A percentile compares a stretch with the other conserved stretches of the same genome.
Evolutionary conservation across 441 rosid genomes (phyloP).

Genomic region (Eugenia klotzschiana): DNA sequence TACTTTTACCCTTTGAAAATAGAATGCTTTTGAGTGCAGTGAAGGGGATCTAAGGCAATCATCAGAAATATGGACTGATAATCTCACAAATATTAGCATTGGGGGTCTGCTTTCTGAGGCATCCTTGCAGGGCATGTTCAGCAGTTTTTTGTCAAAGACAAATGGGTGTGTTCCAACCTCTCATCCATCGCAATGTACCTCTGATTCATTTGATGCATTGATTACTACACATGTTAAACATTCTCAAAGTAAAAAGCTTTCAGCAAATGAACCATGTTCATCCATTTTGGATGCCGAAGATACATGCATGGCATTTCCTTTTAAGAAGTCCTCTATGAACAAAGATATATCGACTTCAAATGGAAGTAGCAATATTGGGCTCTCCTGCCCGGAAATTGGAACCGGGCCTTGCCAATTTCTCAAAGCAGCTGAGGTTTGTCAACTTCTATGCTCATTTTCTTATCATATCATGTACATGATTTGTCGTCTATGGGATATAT

Average conservation of each 20-base stretch:
- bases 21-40: conserved; percentile 30
- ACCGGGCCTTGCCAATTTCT: conserved; percentile 18
- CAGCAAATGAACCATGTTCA: conserved; percentile 21
- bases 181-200: conserved; percentile 34
- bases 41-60: conserved; percentile 19
- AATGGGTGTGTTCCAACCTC: conserved; percentile 16
- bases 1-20: conserved; percentile 4
- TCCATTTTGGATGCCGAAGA: conserved; percentile 88
- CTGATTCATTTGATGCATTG: conserved; percentile 69
- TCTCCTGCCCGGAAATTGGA: conserved; percentile 13
- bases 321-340: conserved; percentile 22
- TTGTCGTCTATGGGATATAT: background rate
- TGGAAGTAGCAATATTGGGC: conserved; percentile 15
- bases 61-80: conserved; percentile 48
- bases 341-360: conserved; percentile 10
- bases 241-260: conserved; percentile 21
- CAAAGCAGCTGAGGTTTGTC: conserved; percentile 16
- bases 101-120: conserved; percentile 80
- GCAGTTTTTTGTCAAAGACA: conserved; percentile 19
- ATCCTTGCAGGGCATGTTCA: conserved; percentile 35
- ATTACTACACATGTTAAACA: conserved; percentile 24
- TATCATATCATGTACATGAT: background rate
- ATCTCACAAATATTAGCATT: conserved; percentile 56
- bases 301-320: conserved; percentile 75
- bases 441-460: background rate